A percentile compares a stretch with the other conserved stretches of the same genome.
Evolutionary conservation across 768 basidiomycete genomes (phyloP).

Genomic region (Phylloporus arenicola): DNA sequence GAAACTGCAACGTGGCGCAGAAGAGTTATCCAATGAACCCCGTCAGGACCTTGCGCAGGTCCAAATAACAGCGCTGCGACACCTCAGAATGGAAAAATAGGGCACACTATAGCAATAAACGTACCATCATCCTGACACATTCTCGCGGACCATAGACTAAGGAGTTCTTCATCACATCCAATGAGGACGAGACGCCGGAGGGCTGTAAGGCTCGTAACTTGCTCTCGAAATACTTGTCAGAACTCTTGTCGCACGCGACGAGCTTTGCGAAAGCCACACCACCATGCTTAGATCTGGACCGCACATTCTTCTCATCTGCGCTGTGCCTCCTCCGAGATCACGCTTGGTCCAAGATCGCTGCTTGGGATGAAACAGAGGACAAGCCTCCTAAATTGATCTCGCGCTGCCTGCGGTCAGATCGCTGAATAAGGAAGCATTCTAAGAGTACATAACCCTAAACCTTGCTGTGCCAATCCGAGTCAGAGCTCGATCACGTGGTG

Average conservation of each 20-base stretch:
- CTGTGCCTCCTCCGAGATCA: slow-evolving; percentile 50
- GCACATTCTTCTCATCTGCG: slow-evolving; percentile 57
- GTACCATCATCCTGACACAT: slow-evolving; percentile 19
- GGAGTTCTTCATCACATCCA: slow-evolving; percentile 35
- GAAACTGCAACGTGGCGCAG: slow-evolving; percentile 43
- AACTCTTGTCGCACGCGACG: slow-evolving; percentile 41
- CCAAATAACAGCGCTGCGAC: slow-evolving; percentile 37
- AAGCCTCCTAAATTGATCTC: slow-evolving; percentile 76
- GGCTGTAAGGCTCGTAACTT: slow-evolving; percentile 50
- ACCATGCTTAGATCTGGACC: slow-evolving; percentile 61
- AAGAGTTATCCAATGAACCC: slow-evolving; percentile 57
- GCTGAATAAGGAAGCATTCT: slow-evolving; percentile 44
- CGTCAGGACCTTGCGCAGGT: slow-evolving; percentile 34
- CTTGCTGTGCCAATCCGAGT: background rate
- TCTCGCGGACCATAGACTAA: slow-evolving; percentile 30
- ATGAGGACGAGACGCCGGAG: slow-evolving; percentile 63
- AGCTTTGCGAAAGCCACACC: slow-evolving; percentile 48
- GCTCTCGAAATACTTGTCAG: slow-evolving; percentile 43
- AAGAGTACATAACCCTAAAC: too few species aligned
- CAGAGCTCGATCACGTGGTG: background rate
- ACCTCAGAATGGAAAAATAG: background rate
- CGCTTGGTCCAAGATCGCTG: slow-evolving; percentile 57
- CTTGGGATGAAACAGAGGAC: slow-evolving; percentile 44
- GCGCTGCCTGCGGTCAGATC: slow-evolving; percentile 47
- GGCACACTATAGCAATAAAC: background rate